Evolutionary conservation across 129 eudicot genomes (phyloP), one percentile per base, ranked within the genome.

Genomic region (Saussurea involucrata): DNA sequence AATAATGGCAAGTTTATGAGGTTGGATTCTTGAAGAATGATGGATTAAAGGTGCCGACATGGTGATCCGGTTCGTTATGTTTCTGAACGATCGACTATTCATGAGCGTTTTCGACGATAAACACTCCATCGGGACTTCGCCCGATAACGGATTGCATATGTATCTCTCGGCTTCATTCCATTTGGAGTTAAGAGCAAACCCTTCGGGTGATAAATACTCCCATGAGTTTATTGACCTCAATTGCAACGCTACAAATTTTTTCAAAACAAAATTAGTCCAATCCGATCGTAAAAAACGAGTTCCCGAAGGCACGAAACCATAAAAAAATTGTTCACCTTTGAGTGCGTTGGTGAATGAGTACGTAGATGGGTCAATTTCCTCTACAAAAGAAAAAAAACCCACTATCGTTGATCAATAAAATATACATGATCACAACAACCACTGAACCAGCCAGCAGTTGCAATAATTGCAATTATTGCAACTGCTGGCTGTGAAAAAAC

Each of bases 121-220:
- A 82, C 99, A 95, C 77, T 95, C 97, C 87, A 92, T 53, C 0
- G 99, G 99, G 46, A 95, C 97, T 85, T 95, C 90, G 33, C 99
- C 99, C 3, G 99, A 95, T 1, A 87, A 61, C 1, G 99, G 99
- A 63, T 95, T 95, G 77, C 94, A 89, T 74, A 95, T 95, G 29
- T 95, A 95, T 83, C 88, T 92, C 76, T 95, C 99, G 8, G 99
- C 99, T 37, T 95, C 99, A 24, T 88, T 86, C 99, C 99, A 95
- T 81, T 95, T 95, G 15, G 99, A 95, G 76, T 95, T 86, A 15
- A 95, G 81, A 24, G 94, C 88, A n/a, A 91, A 89, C 13, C 96
- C 98, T 29, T 91, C 97, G 0, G 94, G 94, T 13, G 96, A 87
- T 44, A 78, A 40, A 67, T 87, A 87, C 73, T 95, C 99, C 99